phyloP scores from a whole-genome alignment of 2,329 filamentous ascomycete genomes.

The Epichloe baconii region DNA sequence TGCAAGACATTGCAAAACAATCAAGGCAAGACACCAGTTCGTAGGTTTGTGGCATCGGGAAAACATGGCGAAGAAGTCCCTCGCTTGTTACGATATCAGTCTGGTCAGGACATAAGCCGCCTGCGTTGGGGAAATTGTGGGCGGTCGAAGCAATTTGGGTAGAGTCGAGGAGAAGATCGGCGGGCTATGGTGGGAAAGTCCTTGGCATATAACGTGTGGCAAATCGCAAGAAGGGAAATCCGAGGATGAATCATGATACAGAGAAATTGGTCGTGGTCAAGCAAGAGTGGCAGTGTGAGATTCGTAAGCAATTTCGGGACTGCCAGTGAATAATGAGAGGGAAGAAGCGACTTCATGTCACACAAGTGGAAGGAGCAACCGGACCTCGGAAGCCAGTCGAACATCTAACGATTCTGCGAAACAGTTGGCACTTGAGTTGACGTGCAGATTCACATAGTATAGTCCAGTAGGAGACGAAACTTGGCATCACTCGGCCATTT shows the following conservation, averaged over 20 bases:
- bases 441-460: too few species aligned
- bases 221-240: background rate
- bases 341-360: conserved; percentile 3
- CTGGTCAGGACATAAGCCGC: background rate
- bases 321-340: background rate
- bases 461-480: too few species aligned
- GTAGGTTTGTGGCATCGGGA: background rate
- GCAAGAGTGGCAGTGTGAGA: background rate
- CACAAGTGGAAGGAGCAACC: conserved; percentile 4
- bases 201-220: background rate
- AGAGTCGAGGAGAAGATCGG: background rate
- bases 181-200: background rate
- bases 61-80: conserved; percentile 2
- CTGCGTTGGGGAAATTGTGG: background rate
- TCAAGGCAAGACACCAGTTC: background rate
- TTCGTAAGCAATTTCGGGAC: background rate
- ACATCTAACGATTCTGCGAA: background rate
- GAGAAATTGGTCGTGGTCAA: background rate
- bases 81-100: background rate
- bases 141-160: too few species aligned
- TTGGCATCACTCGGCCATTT: too few species aligned
- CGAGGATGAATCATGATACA: background rate
- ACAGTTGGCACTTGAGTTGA: too few species aligned
- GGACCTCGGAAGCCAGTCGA: background rate
- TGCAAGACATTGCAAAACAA: conserved; percentile 6